A percentile compares a stretch with the other conserved stretches of the same genome.
Conservation (phyloP, 2,329 filamentous ascomycete genomes). For the Trichophyton mentagrophytes region DNA sequence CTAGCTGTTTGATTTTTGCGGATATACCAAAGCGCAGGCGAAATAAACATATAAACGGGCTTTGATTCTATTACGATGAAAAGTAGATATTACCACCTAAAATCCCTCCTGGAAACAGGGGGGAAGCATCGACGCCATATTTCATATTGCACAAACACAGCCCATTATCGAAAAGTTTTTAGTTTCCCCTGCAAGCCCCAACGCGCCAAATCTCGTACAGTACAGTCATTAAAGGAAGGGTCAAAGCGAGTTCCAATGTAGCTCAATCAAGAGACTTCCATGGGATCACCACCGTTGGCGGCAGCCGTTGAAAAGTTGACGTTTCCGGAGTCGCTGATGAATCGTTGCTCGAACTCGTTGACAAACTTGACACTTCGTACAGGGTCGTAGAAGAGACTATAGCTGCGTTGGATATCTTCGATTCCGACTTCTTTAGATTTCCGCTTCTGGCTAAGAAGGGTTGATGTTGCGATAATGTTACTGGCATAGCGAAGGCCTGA, state of each 20-base stretch:
- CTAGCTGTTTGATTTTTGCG: background rate
- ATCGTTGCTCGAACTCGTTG: conserved; percentile 73
- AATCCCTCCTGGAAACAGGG: background rate
- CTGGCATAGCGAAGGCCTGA: conserved; percentile 89
- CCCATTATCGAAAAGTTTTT: background rate
- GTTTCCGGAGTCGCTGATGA: conserved; percentile 75
- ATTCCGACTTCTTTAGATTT: conserved; percentile 71
- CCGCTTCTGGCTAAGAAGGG: conserved; percentile 75
- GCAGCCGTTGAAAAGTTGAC: conserved; percentile 53
- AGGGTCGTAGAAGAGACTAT: conserved; percentile 86
- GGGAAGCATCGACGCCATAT: background rate
- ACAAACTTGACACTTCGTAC: conserved; percentile 82
- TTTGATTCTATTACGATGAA: background rate
- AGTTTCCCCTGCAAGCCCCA: conserved; percentile 3
- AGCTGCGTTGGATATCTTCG: conserved; percentile 85
- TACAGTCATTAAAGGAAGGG: conserved; percentile 11
- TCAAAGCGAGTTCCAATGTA: background rate
- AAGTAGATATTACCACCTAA: background rate
- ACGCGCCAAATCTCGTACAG: conserved; percentile 7
- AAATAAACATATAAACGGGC: background rate
- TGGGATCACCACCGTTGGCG: conserved; percentile 45
- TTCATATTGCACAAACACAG: background rate
- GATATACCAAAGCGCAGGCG: background rate
- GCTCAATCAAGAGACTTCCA: conserved; percentile 49
- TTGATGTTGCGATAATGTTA: conserved; percentile 90